Percentiles rank a stretch among this genome's conserved stretches.
Evolutionary conservation across 1,284 basidiomycete genomes (phyloP).

Genomic region (Ustilago bromivora): DNA sequence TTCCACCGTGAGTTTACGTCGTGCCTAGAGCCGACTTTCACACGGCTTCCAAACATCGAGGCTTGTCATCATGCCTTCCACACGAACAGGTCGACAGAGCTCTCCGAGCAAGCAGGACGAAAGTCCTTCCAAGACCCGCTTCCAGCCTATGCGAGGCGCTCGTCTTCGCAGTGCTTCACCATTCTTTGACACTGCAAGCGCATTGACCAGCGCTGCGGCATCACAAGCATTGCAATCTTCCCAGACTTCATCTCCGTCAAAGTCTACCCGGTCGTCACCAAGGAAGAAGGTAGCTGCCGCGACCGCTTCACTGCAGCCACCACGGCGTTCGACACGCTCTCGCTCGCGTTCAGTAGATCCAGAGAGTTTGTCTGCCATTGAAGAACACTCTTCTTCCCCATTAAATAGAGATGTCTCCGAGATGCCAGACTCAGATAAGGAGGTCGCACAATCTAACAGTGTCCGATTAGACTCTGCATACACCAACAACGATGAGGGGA

Average conservation of each 20-base stretch:
- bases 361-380: constrained; percentile 25
- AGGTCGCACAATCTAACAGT: constrained; percentile 6
- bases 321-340: constrained; percentile 37
- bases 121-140: constrained; percentile 42
- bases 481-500: constrained; percentile 5
- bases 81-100: constrained; percentile 42
- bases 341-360: constrained; percentile 40
- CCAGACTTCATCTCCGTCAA: constrained; percentile 24
- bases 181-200: constrained; percentile 30
- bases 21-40: neutral
- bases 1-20: neutral
- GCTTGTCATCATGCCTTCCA: constrained; percentile 31
- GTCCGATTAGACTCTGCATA: neutral
- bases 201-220: constrained; percentile 17
- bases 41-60: neutral
- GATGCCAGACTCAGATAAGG: constrained; percentile 11
- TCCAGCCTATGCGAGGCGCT: constrained; percentile 47
- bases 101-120: constrained; percentile 39
- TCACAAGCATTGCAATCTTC: constrained; percentile 21
- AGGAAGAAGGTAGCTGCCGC: constrained; percentile 31
- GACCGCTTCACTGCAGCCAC: constrained; percentile 26
- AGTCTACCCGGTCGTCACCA: constrained; percentile 31
- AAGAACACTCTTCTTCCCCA: constrained; percentile 8
- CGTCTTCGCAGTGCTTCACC: constrained; percentile 47
- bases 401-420: constrained; percentile 6